phyloP scores from a whole-genome alignment of 1,139 yeast genomes.

The Candida sp. region DNA sequence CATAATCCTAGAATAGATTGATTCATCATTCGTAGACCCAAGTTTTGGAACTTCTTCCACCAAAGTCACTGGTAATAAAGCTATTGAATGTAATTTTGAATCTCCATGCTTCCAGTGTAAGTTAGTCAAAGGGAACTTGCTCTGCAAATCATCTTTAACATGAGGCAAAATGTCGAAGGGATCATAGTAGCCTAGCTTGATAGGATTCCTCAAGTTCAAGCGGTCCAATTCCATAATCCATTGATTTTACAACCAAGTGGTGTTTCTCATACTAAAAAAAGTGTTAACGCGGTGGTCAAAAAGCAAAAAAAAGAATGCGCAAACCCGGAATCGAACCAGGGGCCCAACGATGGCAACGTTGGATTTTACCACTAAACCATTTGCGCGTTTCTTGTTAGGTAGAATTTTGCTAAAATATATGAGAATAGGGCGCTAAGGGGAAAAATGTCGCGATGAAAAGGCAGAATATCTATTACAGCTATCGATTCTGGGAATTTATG shows the following conservation, averaged over 20 bases:
- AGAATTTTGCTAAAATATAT: no score
- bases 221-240: slow-evolving; percentile 8
- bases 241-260: not conserved
- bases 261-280: not conserved
- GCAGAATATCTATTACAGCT: no score
- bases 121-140: slow-evolving; percentile 63
- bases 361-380: slow-evolving; percentile 3
- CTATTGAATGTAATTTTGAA: slow-evolving; percentile 64
- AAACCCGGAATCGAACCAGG: slow-evolving; percentile 4
- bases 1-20: slow-evolving; percentile 66
- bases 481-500: no score
- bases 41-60: slow-evolving; percentile 57
- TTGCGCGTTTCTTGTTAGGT: no score
- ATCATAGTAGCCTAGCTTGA: slow-evolving; percentile 73
- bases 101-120: slow-evolving; percentile 73
- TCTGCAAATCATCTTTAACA: slow-evolving; percentile 48
- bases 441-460: no score
- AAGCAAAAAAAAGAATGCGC: not conserved
- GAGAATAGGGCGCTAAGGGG: no score
- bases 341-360: slow-evolving; percentile 4
- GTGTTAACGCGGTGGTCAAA: not conserved
- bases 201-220: slow-evolving; percentile 18
- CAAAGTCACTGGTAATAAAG: slow-evolving; percentile 55
- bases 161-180: slow-evolving; percentile 69
- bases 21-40: slow-evolving; percentile 13